These are phyloP conservation scores for Raphanus raphanistrum DNA, from an alignment of 345 rosid genomes.

Conservation along the genomic window DNA sequence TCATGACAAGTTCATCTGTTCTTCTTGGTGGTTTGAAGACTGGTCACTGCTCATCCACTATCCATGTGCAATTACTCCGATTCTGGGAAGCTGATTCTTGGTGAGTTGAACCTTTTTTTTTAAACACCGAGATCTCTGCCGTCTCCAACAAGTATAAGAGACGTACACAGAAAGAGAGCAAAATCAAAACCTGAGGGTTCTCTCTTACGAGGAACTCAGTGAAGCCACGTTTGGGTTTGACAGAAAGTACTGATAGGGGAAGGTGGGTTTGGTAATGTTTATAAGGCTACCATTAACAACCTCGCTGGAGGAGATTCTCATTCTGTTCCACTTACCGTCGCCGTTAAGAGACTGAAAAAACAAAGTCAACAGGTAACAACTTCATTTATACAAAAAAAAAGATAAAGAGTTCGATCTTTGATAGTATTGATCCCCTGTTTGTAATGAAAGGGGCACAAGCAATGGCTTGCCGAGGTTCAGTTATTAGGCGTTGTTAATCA, in stretches of 20 bases:
- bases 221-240: slow-evolving; percentile 71
- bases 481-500: slow-evolving; percentile 80
- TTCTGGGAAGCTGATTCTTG: background rate
- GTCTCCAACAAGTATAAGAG: slow-evolving; percentile 58
- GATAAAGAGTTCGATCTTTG: background rate
- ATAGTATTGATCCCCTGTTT: slow-evolving; percentile 11
- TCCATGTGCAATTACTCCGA: background rate
- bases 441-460: slow-evolving; percentile 70
- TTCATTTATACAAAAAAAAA: background rate
- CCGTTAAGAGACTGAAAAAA: slow-evolving; percentile 83
- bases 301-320: slow-evolving; percentile 39
- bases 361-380: slow-evolving; percentile 72
- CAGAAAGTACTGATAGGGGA: slow-evolving; percentile 75
- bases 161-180: slow-evolving; percentile 59
- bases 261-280: slow-evolving; percentile 99
- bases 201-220: slow-evolving; percentile 62
- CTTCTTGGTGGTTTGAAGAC: too few species aligned
- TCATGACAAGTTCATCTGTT: too few species aligned
- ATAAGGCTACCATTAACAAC: slow-evolving; percentile 61
- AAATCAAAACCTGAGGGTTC: slow-evolving; percentile 54
- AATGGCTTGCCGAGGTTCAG: slow-evolving; percentile 91
- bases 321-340: slow-evolving; percentile 46
- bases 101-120: too few species aligned
- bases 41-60: background rate
- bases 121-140: slow-evolving; percentile 34